Conservation (phyloP, 306 rosid genomes). For the Nissolia schottii region DNA sequence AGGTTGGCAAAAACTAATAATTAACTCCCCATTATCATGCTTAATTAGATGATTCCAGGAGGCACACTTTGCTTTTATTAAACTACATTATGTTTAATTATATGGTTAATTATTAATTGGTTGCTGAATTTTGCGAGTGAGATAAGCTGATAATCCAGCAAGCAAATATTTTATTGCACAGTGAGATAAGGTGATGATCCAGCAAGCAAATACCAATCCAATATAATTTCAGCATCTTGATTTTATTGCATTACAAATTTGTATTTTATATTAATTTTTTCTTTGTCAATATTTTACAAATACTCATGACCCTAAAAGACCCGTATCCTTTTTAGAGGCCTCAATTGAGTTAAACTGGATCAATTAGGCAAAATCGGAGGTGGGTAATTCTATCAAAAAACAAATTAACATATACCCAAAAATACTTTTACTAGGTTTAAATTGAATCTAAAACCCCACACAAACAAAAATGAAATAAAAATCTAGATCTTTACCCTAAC, state of each 20-base stretch:
- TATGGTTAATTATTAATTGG: background rate
- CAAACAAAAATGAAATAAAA: too few relatives aligned
- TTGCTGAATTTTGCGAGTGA: background rate
- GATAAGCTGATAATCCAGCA: constrained; percentile 7
- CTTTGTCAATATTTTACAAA: background rate
- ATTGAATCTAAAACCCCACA: too few relatives aligned
- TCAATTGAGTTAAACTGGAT: too few relatives aligned
- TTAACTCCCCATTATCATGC: background rate
- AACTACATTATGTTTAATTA: background rate
- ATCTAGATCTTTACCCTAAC: background rate
- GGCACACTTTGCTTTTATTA: background rate
- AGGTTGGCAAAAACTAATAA: constrained; percentile 12
- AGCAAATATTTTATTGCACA: background rate
- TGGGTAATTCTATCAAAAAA: too few relatives aligned
- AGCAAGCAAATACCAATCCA: background rate
- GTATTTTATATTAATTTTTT: background rate
- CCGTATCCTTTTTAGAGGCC: too few relatives aligned
- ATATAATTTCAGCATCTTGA: background rate
- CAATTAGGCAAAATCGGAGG: too few relatives aligned
- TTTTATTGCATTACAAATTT: background rate
- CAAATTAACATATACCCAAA: too few relatives aligned
- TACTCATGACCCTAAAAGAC: background rate
- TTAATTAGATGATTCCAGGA: background rate
- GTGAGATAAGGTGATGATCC: background rate
- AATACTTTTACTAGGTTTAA: too few relatives aligned